Evolutionary conservation across 495 filamentous ascomycete species (phyloP), one percentile per base, ranked within the genome.

Genomic region (Hypoxylon rickii): DNA sequence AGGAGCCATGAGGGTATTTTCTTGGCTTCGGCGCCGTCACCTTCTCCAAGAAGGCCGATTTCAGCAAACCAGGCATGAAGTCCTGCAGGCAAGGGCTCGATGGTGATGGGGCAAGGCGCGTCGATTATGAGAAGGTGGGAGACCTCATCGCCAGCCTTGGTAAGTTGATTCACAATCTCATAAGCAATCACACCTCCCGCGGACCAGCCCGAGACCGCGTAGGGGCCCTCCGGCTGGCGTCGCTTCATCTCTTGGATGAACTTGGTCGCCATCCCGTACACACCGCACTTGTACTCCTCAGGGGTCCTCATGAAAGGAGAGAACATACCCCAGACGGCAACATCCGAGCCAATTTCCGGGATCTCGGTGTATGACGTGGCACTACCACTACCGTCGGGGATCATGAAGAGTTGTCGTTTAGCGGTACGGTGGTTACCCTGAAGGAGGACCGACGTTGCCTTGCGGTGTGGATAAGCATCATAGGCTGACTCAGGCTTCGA

Each of bases 141-240:
- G 34, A 96, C 88, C 43, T 73, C 70, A 24, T 93, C 87, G 18
- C 84, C 84, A 13, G 79, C 77, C 39, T 83, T 78, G 58, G 86
- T 77, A 7, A 96, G 76, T 55, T 90, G 86, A 46, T 83, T 83
- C 21, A 84, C 84, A 17, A 89, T 87, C 65, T 95, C 90, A 66
- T 89, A 96, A 18, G 91, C 91, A 58, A 92, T 86, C 26, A 94
- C 89, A 34, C 92, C 92, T 43, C 92, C 92, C 7, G 90, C 91
- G 16, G 86, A 90, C 92, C 92, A 96, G 12, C 89, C 89, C 7
- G 80, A 80, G 4, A 92, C 61, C 24, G 79, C 68, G 62, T 91
- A 92, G 0, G 89, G 88, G 5, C 88, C 89, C 1, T 70, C 21
- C 1, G 85, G 81, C 59, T 87, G 86, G 21, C 81, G 80, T 1